A percentile compares a stretch with the other conserved stretches of the same genome.
Conservation (phyloP, 2,329 filamentous ascomycete genomes). For the Emericellopsis cladophorae region DNA sequence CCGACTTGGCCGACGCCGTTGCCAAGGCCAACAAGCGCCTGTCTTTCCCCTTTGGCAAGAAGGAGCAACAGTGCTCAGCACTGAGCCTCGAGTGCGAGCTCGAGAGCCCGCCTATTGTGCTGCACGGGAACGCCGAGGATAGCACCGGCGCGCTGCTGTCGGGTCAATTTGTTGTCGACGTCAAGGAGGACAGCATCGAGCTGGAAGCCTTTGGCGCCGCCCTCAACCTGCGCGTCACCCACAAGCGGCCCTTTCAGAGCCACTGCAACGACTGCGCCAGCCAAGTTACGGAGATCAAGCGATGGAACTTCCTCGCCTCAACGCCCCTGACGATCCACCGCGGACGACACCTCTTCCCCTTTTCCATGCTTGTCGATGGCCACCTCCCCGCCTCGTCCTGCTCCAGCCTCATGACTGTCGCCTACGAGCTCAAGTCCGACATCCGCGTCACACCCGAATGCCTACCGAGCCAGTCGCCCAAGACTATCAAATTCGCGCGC, state of each 20-base stretch:
- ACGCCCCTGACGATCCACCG: constrained; percentile 35
- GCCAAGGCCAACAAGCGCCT: constrained; percentile 28
- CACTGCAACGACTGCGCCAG: constrained; percentile 69
- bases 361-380: constrained; percentile 76
- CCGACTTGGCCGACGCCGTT: constrained; percentile 20
- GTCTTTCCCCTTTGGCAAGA: constrained; percentile 27
- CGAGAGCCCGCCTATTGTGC: constrained; percentile 77
- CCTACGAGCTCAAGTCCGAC: constrained; percentile 66
- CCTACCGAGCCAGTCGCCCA: constrained; percentile 23
- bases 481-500: constrained; percentile 47
- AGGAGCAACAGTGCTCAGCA: constrained; percentile 24
- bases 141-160: constrained; percentile 81
- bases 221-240: constrained; percentile 56
- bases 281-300: constrained; percentile 61
- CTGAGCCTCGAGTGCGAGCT: constrained; percentile 45
- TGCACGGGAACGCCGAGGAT: constrained; percentile 61
- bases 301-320: constrained; percentile 60
- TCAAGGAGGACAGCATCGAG: constrained; percentile 53
- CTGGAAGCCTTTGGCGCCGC: constrained; percentile 62
- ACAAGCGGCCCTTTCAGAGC: constrained; percentile 69
- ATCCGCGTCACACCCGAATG: constrained; percentile 37
- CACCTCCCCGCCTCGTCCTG: constrained; percentile 77
- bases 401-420: constrained; percentile 57
- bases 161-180: constrained; percentile 63
- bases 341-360: constrained; percentile 67